Evolutionary conservation across 2,329 filamentous ascomycete species (phyloP).

Genomic region (Fusarium drepaniforme): DNA sequence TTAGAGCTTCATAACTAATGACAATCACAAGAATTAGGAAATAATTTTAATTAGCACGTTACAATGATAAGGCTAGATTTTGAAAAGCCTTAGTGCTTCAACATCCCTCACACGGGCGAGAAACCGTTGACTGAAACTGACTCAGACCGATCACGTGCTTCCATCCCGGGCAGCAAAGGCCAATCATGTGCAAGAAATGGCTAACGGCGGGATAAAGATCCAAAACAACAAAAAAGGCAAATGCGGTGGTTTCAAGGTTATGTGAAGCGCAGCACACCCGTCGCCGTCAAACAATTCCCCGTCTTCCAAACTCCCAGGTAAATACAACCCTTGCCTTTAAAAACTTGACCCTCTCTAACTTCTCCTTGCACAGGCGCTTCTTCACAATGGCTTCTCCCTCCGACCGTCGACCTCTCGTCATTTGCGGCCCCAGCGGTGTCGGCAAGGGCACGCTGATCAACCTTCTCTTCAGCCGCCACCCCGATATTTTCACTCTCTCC

Average conservation of each 20-base stretch:
- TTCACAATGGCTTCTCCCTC: conserved; percentile 49
- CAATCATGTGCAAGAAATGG: background rate
- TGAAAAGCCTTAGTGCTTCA: too few species aligned
- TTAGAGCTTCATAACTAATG: too few species aligned
- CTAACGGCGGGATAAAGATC: background rate
- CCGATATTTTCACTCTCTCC: conserved; percentile 65
- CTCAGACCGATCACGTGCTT: background rate
- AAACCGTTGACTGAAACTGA: background rate
- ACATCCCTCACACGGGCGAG: background rate
- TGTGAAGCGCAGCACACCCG: conserved; percentile 31
- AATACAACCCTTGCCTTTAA: background rate
- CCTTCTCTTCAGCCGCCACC: conserved; percentile 71
- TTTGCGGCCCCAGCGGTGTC: conserved; percentile 83
- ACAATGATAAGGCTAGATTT: too few species aligned
- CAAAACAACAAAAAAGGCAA: background rate
- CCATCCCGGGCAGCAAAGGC: background rate
- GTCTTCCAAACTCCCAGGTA: conserved; percentile 21
- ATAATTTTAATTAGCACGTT: too few species aligned
- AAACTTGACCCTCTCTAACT: background rate
- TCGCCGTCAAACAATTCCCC: conserved; percentile 7
- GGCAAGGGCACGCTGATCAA: conserved; percentile 86
- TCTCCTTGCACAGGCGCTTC: conserved; percentile 10
- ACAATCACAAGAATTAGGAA: too few species aligned
- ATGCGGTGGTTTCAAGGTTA: conserved; percentile 33
- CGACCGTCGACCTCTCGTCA: conserved; percentile 76